Evolutionary conservation across 2,329 filamentous ascomycete genomes (phyloP), one percentile per base, ranked within the genome.

Genomic region (Clarireedia monteithiana): DNA sequence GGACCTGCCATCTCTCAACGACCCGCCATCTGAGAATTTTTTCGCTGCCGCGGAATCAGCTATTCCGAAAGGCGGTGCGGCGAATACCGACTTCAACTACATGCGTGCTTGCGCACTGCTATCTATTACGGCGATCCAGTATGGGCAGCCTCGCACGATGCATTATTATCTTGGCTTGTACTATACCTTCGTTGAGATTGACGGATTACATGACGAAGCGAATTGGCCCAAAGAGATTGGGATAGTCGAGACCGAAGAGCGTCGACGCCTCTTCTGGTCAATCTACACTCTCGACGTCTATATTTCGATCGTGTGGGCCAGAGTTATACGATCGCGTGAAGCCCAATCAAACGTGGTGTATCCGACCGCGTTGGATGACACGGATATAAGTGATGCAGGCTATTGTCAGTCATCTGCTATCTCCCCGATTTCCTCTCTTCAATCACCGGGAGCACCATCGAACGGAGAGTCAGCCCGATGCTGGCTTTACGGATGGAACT

Each of bases 401-500:
- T 34, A 34, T 10, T 1, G 30, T 34, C 30, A 34, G 30, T 34
- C 30, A 34, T 34, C 30, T 4, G 30, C 10, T 12, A 34, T 34
- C 10, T 34, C 30, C 10, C 30, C 30, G 10, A 34, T 34, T 9
- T 12, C 30, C 10, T 12, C 10, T 34, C 30, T 34, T 34, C 30
- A 12, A 12, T 34, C 30, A 3, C 30, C 30, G 10, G 30, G 30
- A 34, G 30, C 6, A 12, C 12, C 7, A 34, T 34, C 30, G 10
- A 34, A 34, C 7, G 30, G 9, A 34, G 30, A 34, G 30, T 14
- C 30, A 34, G 9, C 30, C 58, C 75, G 77, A 30, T 68, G 72
- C 46, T 82, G 79, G 79, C 67, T 82, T 6, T 71, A 73, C 44
- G 79, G 79, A 17, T 82, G 77, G 77, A 82, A 82, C 64, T 81